Base-by-base conservation (phyloP, 2,329 filamentous ascomycete genomes). In the Lojkania enalia region DNA sequence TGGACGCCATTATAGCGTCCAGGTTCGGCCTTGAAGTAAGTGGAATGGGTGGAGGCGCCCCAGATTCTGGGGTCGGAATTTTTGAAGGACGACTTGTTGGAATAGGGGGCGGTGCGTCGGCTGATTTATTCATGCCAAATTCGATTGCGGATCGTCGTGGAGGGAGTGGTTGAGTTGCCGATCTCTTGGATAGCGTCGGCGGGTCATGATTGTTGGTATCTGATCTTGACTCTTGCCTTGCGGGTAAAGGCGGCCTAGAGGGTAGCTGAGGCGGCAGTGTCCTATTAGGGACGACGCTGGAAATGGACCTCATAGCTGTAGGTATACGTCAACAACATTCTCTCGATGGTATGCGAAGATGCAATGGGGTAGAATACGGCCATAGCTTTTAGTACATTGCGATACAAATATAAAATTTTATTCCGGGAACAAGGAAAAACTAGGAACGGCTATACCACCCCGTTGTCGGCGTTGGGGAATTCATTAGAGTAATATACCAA, bases 11-110 rank as follows among this genome's bases (percentile, higher is more conserved):
- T 14, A 83, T 68, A 32, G 78, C 75, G 5, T 77, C 74, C 3
- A 84, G 70, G 64, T 84, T 78, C n/a, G 82, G 81, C 31, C 80
- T 72, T 18, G 81, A 81, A 15, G 71, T 69, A 19, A 74, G 55
- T 5, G 82, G 81, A 9, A 84, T 62, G 2, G 81, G 80, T 2
- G 81, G 75, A 18, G 74, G 74, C 9, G 54, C 55, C 27, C 54
- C 57, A 32, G 54, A 32, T 4, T 46, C 48, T 20, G 51, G 36
- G 3, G 42, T 20, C 20, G 48, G 30, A 31, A 20, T 37, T 20
- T 46, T 35, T 14, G 47, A 39, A 3, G 61, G 64, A 15, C 61
- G 51, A 19, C 33, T 58, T n/a, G 54, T 39, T 4, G 64, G 67
- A n/a, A 36, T 33, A 4, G 64, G 54, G 21, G 51, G 67, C 7